A percentile compares a stretch with the other conserved stretches of the same genome.
Conservation (phyloP, 176 grass and related monocot genomes). For the Metroxylon sagu region DNA sequence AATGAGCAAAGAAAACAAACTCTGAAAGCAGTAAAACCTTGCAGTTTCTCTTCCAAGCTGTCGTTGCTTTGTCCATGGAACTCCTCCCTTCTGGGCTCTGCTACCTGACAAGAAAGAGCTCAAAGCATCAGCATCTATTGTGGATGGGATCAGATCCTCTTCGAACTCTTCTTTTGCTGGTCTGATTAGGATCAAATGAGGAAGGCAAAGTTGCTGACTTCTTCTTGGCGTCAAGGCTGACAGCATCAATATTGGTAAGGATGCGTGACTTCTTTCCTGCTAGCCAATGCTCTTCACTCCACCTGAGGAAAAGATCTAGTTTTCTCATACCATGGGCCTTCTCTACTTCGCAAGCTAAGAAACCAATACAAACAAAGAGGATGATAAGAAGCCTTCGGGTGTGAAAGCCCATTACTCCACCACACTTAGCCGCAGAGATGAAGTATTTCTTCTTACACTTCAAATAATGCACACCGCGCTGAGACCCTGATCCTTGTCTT, state of each 20-base stretch:
- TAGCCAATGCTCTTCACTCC: not conserved
- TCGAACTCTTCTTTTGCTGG: constrained; percentile 5
- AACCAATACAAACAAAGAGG: constrained; percentile 40
- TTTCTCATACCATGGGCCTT: not conserved
- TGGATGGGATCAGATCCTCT: constrained; percentile 14
- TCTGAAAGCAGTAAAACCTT: constrained; percentile 11
- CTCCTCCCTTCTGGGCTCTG: too few relatives aligned
- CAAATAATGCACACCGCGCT: too few relatives aligned
- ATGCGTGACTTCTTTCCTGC: not conserved
- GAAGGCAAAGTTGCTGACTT: not conserved
- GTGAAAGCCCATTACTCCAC: constrained; percentile 26
- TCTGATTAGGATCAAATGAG: not conserved
- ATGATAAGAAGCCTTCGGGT: constrained; percentile 22
- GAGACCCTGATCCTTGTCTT: not conserved
- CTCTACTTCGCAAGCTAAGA: constrained; percentile 25
- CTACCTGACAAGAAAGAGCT: not conserved
- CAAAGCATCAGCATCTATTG: constrained; percentile 1
- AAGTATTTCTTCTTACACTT: too few relatives aligned
- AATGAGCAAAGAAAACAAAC: not conserved
- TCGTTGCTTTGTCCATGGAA: constrained; percentile 10
- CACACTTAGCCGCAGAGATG: not conserved
- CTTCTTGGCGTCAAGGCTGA: not conserved
- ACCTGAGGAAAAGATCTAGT: not conserved
- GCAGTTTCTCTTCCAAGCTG: constrained; percentile 19
- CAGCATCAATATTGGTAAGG: not conserved